Base-by-base conservation (phyloP, 192 early-diverging fungal species). In the Rhizophagus sp. region DNA sequence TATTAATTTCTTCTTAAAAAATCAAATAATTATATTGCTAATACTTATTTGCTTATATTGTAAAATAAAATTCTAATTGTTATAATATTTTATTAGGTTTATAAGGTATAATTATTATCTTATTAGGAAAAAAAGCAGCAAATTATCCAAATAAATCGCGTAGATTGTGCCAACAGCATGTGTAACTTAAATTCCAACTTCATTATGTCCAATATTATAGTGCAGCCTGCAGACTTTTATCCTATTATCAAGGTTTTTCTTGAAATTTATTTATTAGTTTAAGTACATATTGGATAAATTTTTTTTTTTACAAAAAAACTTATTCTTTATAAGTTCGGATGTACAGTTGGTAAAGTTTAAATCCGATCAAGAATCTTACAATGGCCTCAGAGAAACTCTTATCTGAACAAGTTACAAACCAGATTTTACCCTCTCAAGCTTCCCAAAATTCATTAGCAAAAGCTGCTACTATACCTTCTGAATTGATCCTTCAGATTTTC, bases 401-500 rank as follows among this genome's bases (percentile, higher is more conserved):
- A 6, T 4, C 36, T 70, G 34, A 12, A 36, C 68, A 36, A 44
- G 36, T n/a, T 39, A 8, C 15, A 70, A 70, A 70, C n/a, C 68
- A 70, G n/a, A 39, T 17, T n/a, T n/a, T 27, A 61, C 9, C 33
- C 4, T 30, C 73, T 47, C 47, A 47, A 22, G n/a, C 47, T 33
- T 34, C 73, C 6, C 13, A n/a, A 24, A 25, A 41, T 62, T 36
- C 73, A 57, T n/a, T 61, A 15, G 73, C 73, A 17, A 73, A 73
- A 62, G 78, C 78, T 24, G 68, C 84, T 66, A 72, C 61, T 17
- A 80, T 89, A 65, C 88, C 89, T 1, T 85, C 87, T 7, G 89
- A 90, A 81, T 76, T 89, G 25, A 86, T 89, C 66, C 49, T 85
- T 33, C 81, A 89, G 73, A 89, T 90, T 61, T 84, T 89, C 19